Conservation (phyloP, 2,329 filamentous ascomycete genomes). For the Dothistroma pini region DNA sequence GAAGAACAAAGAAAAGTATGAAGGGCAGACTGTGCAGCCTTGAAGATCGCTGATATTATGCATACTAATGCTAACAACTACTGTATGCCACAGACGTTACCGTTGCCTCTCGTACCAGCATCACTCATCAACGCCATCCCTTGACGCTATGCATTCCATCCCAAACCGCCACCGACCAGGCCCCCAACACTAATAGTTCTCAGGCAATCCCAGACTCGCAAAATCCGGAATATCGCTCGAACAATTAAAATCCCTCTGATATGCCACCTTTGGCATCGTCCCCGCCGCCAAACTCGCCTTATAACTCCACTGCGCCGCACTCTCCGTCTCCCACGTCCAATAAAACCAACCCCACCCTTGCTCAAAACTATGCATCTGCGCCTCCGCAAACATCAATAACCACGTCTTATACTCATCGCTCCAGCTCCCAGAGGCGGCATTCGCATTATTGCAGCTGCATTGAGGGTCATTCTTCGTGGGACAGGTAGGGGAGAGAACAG, state of each 20-base stretch:
- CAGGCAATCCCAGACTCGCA: conserved; percentile 43
- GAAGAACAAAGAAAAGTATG: conserved; percentile 15
- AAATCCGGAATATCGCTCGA: conserved; percentile 39
- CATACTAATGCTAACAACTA: too few relatives aligned
- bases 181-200: conserved; percentile 39
- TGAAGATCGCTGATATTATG: neutral
- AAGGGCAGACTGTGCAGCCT: conserved; percentile 17
- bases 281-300: conserved; percentile 72
- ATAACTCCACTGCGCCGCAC: conserved; percentile 86
- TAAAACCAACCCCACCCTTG: conserved; percentile 97
- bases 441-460: conserved; percentile 74
- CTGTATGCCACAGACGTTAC: too few relatives aligned
- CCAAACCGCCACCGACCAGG: too few relatives aligned
- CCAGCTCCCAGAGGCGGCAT: conserved; percentile 67
- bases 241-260: conserved; percentile 44
- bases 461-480: conserved; percentile 57
- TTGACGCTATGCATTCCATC: too few relatives aligned
- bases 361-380: conserved; percentile 94
- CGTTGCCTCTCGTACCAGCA: too few relatives aligned
- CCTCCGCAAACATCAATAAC: conserved; percentile 84
- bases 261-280: conserved; percentile 62
- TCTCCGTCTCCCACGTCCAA: conserved; percentile 96
- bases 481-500: conserved; percentile 69
- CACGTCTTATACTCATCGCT: conserved; percentile 75
- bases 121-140: too few relatives aligned